Percentiles rank a stretch among this genome's conserved stretches.
Evolutionary conservation across 768 basidiomycete genomes (phyloP).

Genomic region (Termitomyces sp.): DNA sequence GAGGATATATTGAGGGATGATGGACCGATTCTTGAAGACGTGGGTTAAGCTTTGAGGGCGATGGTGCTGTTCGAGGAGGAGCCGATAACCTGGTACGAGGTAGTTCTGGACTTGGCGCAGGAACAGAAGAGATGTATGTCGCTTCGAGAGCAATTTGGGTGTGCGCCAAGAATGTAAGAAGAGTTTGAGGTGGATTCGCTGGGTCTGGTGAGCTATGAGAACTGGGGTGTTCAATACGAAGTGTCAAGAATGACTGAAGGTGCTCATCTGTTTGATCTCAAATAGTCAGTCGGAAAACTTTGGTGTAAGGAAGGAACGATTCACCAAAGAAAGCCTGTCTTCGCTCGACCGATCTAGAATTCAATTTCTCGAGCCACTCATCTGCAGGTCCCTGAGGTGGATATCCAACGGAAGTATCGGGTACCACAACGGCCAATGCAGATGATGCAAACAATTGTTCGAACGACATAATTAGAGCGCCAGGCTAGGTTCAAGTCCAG

Average conservation of each 20-base stretch:
- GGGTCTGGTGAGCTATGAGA: conserved; percentile 29
- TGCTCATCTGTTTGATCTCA: conserved; percentile 45
- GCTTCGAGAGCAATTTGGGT: conserved; percentile 79
- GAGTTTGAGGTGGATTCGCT: conserved; percentile 32
- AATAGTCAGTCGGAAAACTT: conserved; percentile 11
- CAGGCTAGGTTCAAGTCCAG: neutral
- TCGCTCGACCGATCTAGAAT: conserved; percentile 40
- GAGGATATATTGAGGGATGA: conserved; percentile 72
- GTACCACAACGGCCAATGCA: conserved; percentile 56
- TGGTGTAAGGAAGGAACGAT: conserved; percentile 15
- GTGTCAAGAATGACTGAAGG: conserved; percentile 39
- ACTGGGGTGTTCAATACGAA: conserved; percentile 58
- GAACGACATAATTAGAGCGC: conserved; percentile 30
- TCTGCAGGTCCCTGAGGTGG: conserved; percentile 41
- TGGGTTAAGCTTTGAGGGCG: conserved; percentile 31
- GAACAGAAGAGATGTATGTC: conserved; percentile 62
- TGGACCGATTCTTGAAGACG: conserved; percentile 27
- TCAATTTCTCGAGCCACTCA: conserved; percentile 51
- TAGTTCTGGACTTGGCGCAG: conserved; percentile 26
- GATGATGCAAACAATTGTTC: conserved; percentile 61
- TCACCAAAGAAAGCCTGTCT: conserved; percentile 73
- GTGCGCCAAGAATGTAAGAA: conserved; percentile 61
- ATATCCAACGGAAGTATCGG: conserved; percentile 58
- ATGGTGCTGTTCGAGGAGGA: conserved; percentile 52
- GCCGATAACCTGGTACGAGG: conserved; percentile 34